These are phyloP conservation scores for Infundibulicybe gibba DNA, from an alignment of 768 basidiomycete species.

Conservation along the genomic window DNA sequence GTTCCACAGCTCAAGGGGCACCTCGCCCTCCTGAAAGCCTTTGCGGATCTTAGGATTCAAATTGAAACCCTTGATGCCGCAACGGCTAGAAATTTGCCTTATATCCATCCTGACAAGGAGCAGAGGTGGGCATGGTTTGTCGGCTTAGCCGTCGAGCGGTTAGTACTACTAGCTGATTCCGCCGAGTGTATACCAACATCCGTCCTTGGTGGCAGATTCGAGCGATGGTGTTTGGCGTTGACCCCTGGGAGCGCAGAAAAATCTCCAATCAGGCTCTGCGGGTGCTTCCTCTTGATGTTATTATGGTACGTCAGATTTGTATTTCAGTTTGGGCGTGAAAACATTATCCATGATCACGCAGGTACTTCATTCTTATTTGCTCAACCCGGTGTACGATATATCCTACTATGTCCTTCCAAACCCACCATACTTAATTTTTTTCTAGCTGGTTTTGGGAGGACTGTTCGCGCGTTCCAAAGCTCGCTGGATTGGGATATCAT, in stretches of 20 bases:
- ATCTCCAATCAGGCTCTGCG: conserved; percentile 5
- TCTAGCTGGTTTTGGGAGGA: conserved; percentile 17
- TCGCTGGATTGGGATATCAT: conserved; percentile 8
- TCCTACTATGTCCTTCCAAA: neutral
- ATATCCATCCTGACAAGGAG: conserved; percentile 7
- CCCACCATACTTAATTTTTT: neutral
- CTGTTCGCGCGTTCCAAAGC: conserved; percentile 7
- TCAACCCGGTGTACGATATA: conserved; percentile 9
- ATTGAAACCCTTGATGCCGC: conserved; percentile 3
- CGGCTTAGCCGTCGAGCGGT: conserved; percentile 16
- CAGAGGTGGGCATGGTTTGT: conserved; percentile 14
- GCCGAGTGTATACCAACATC: neutral
- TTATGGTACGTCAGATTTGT: conserved; percentile 10
- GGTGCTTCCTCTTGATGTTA: conserved; percentile 12
- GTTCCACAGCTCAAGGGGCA: conserved; percentile 9
- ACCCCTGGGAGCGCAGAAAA: neutral
- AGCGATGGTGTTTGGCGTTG: conserved; percentile 10
- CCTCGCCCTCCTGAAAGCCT: conserved; percentile 8
- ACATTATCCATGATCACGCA: neutral
- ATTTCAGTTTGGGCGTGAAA: neutral
- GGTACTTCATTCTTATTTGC: conserved; percentile 22
- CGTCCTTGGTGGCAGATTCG: conserved; percentile 9
- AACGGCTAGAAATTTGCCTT: neutral
- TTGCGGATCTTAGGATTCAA: conserved; percentile 1
- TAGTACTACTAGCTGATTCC: neutral